Evolutionary conservation across 2,329 filamentous ascomycete species (phyloP), one percentile per base, ranked within the genome.

Genomic region (Aspergillus brunneoviolaceus): DNA sequence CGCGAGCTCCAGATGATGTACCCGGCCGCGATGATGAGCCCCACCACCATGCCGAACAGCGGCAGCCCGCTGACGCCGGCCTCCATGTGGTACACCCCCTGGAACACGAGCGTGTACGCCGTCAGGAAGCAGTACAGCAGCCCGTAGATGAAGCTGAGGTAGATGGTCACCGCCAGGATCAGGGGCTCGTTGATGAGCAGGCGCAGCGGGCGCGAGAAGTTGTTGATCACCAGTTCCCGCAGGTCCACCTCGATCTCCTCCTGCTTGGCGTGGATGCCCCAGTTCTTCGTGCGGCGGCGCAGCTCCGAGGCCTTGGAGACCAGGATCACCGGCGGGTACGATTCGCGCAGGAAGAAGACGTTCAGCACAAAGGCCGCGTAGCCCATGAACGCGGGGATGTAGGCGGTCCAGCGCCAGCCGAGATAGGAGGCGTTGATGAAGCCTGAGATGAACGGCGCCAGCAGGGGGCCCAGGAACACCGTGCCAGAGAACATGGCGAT

Each of bases 1-100:
- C n/a, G 86, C 85, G 73, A 91, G 85, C 69, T 84, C 82, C 85
- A 68, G 55, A 90, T 78, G 64, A 93, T 87, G 51, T 82, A 81
- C 9, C 80, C 61, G 52, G 89, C 90, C 0, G 89, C 89, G 57
- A 91, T 76, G 16, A 94, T 62, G 71, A 92, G 85, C 51, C 91
- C 91, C 9, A 81, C 69, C 55, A 95, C 85, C 88, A 96, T 91
- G 57, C 92, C 92, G 68, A 96, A 91, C 74, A 92, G 93, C 7
- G 91, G 87, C 5, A 96, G 82, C 1, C 92, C 92, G 4, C 87
- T 84, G 19, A 90, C 76, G 59, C 92, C 92, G 1, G 82, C 69
- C 35, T 78, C 85, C 79, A 94, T 89, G 65, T 84, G 82, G 74
- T 96, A 89, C 4, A 92, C 82, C 29, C 69, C 67, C 51, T 75